Percentiles rank a stretch among this genome's conserved stretches.
phyloP scores from a whole-genome alignment of 2,329 filamentous ascomycete genomes.

The Xylaria sp. region DNA sequence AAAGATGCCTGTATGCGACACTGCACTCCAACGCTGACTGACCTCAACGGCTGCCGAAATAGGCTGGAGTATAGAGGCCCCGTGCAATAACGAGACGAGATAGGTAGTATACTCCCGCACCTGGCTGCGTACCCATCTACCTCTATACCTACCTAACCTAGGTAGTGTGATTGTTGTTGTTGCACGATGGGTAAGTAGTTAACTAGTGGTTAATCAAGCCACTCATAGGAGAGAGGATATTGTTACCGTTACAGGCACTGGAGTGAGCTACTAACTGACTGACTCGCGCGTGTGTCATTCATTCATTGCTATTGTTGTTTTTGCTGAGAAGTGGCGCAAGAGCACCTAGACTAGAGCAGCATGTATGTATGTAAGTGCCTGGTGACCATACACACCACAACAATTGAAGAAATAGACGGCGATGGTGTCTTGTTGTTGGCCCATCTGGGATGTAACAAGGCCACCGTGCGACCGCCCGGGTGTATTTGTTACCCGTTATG shows the following conservation, averaged over 20 bases:
- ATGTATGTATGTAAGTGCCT: slow-evolving; percentile 15
- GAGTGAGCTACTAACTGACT: neutral
- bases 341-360: slow-evolving; percentile 2
- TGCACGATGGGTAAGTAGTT: neutral
- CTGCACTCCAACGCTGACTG: slow-evolving; percentile 37
- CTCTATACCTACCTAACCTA: neutral
- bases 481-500: slow-evolving; percentile 20
- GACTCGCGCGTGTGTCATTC: slow-evolving; percentile 3
- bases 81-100: slow-evolving; percentile 17
- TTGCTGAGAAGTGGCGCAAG: slow-evolving; percentile 30
- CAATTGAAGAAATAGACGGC: slow-evolving; percentile 1
- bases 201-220: slow-evolving; percentile 16
- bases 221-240: neutral
- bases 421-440: slow-evolving; percentile 18
- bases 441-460: slow-evolving; percentile 36
- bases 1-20: slow-evolving; percentile 30
- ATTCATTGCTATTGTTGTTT: neutral
- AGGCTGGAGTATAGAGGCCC: slow-evolving; percentile 27
- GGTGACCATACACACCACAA: slow-evolving; percentile 18
- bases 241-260: slow-evolving; percentile 3
- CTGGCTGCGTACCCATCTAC: too few relatives aligned
- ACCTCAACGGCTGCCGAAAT: slow-evolving; percentile 32
- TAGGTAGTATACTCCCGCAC: neutral
- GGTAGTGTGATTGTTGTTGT: neutral
- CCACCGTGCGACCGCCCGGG: slow-evolving; percentile 37